These are phyloP conservation scores for Curvularia hawaiiensis DNA, from an alignment of 2,329 filamentous ascomycete genomes.

Conservation along the genomic window DNA sequence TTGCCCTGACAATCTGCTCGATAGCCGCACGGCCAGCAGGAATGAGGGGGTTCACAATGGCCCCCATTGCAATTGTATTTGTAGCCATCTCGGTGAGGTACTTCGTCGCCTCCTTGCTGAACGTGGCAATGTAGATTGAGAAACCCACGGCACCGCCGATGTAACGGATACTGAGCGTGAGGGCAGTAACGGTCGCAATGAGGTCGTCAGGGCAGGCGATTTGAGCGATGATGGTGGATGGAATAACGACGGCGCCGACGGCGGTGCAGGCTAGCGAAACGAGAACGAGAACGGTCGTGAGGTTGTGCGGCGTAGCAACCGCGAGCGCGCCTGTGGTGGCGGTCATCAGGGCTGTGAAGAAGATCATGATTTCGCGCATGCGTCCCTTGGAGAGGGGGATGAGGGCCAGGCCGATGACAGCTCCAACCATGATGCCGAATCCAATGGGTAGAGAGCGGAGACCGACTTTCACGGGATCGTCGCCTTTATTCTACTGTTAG, in stretches of 20 bases:
- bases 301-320: conserved; percentile 58
- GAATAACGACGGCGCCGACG: conserved; percentile 71
- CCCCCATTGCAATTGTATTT: conserved; percentile 55
- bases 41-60: conserved; percentile 48
- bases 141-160: conserved; percentile 70
- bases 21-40: conserved; percentile 56
- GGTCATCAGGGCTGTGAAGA: conserved; percentile 67
- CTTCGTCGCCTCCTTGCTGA: conserved; percentile 32
- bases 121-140: conserved; percentile 52
- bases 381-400: conserved; percentile 63
- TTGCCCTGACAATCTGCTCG: conserved; percentile 51
- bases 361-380: conserved; percentile 65
- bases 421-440: conserved; percentile 66
- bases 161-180: conserved; percentile 72
- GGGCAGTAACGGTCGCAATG: conserved; percentile 70
- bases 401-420: conserved; percentile 62
- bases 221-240: conserved; percentile 69
- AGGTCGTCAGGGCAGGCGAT: conserved; percentile 73
- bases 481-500: conserved; percentile 34
- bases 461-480: conserved; percentile 68
- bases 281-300: conserved; percentile 60
- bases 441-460: conserved; percentile 68
- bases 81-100: conserved; percentile 31
- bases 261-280: conserved; percentile 67
- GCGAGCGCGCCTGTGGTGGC: conserved; percentile 64